A percentile compares a stretch with the other conserved stretches of the same genome.
Conservation (phyloP, 1,284 basidiomycete genomes). For the Ganoderma boninense region DNA sequence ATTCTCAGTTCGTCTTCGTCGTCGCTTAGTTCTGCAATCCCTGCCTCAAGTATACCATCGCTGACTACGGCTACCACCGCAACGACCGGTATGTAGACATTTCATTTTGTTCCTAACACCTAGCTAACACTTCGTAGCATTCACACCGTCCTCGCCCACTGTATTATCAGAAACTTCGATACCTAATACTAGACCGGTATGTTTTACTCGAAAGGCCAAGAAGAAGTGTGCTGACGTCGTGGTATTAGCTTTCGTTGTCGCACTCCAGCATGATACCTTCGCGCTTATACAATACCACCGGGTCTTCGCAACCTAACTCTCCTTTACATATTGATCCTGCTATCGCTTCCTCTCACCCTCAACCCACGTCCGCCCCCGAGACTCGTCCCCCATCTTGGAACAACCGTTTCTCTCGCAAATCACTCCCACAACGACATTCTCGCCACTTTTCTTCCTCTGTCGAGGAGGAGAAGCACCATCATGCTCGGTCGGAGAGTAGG, state of each 20-base stretch:
- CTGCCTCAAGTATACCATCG: slow-evolving; percentile 49
- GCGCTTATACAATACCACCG: slow-evolving; percentile 54
- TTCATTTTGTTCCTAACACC: not conserved
- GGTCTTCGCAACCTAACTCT: slow-evolving; percentile 31
- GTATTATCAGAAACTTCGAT: slow-evolving; percentile 70
- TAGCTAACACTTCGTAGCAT: slow-evolving; percentile 43
- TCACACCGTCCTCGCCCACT: slow-evolving; percentile 60
- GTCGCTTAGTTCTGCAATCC: slow-evolving; percentile 36
- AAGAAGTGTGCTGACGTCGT: not conserved
- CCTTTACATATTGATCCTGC: slow-evolving; percentile 30
- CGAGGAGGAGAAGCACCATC: slow-evolving; percentile 11
- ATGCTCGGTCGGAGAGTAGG: slow-evolving; percentile 49
- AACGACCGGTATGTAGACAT: slow-evolving; percentile 49
- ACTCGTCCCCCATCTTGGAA: slow-evolving; percentile 51
- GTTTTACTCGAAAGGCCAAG: slow-evolving; percentile 30
- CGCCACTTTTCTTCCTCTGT: slow-evolving; percentile 21
- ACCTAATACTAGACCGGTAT: slow-evolving; percentile 63
- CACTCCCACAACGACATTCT: slow-evolving; percentile 25
- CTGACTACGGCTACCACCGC: slow-evolving; percentile 47
- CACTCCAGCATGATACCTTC: slow-evolving; percentile 61
- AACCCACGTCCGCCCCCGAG: slow-evolving; percentile 51
- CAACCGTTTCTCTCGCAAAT: slow-evolving; percentile 32
- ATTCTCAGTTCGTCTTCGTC: slow-evolving; percentile 42
- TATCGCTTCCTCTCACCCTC: slow-evolving; percentile 31
- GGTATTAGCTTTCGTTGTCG: slow-evolving; percentile 61